Evolutionary conservation across 306 rosid species (phyloP), one percentile per base, ranked within the genome.

Genomic region (Acacia confusa): DNA sequence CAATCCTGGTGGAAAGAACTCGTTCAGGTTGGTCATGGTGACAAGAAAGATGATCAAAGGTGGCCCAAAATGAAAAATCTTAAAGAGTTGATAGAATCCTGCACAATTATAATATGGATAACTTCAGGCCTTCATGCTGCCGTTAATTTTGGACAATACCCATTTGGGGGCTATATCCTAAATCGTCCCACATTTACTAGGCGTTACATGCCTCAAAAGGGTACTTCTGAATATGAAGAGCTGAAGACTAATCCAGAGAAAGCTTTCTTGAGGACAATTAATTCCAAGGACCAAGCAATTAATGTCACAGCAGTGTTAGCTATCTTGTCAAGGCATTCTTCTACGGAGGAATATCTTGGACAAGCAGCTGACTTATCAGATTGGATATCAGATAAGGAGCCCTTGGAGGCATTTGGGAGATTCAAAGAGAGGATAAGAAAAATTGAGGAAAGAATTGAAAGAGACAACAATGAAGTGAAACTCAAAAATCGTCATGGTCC

Each of bases 71-170:
- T 67, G 47, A 41, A 67, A 67, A 67, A 22, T 38, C 48, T 28
- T 36, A 1, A 67, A 1, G 72, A 67, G 8, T 38, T 67, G 45
- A 67, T 67, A 19, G 48, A 67, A 36, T 17, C 47, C 20, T 36
- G 48, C 72, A 67, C 72, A 1, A 67, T 4, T 36, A 22, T 67
- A 2, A 67, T 36, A 67, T 67, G 72, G 72, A 36, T 67, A 17
- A 40, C 72, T 19, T 67, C 72, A 67, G 72, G 47, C 15, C 47
- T 67, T 3, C 71, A 65, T 65, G 71, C 71, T 16, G 71, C 71
- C 0, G 71, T 65, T 65, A 65, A 65, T 32, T 67, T 67, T 20
- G 72, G 72, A 17, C 72, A 67, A 20, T 67, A 67, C 47, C 27
- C 48, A 67, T 67, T 34, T 36, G 72, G 47, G 13, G 72, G 72